Base-by-base conservation (phyloP, 2,329 filamentous ascomycete species). In the Macroventuria anomochaeta region DNA sequence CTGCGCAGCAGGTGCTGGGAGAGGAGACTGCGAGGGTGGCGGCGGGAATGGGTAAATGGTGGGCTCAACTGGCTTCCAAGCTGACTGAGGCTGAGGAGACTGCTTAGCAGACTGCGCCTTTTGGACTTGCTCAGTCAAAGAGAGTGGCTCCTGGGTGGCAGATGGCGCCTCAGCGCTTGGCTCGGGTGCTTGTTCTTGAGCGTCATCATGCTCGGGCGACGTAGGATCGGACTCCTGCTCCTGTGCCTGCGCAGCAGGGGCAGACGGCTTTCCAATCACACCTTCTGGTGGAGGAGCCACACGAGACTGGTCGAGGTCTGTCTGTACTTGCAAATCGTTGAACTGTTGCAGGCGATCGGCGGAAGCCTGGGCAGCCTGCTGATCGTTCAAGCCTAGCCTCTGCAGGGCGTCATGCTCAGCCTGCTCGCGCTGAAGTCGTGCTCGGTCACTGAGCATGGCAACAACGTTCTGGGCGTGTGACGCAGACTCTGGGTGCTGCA, bases 1-100 rank as follows among this genome's bases (percentile, higher is more conserved):
- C 76, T 96, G 92, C 8, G 93, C 92, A 36, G 90, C 91, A 11
- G 93, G 93, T 0, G 93, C 93, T 3, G 93, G 91, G 29, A 97
- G 82, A 33, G 92, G 91, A 2, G 91, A 96, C 18, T 85, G 85
- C 2, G 90, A 91, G 46, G 87, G 86, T 10, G 88, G 85, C 10
- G 89, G 87, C 37, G 89, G 89, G 73, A 88, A 87, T 5, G 89
- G 88, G 81, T 90, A 87, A n/a, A 92, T 90, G 68, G 96, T 82
- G 23, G 86, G 88, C 57, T 86, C 84, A 20, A 82, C 77, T 68
- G 85, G 86, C 25, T 76, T 80, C 84, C 85, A 87, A 15, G 82
- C 80, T 11, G 81, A 81, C 49, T 83, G 78, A 23, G 78, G 73
- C 58, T 79, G 79, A 7, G 81, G 79, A 12, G 83, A 83, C 46